Evolutionary conservation across 2,329 filamentous ascomycete genomes (phyloP), one percentile per base, ranked within the genome.

Genomic region (Coniella lustricola): DNA sequence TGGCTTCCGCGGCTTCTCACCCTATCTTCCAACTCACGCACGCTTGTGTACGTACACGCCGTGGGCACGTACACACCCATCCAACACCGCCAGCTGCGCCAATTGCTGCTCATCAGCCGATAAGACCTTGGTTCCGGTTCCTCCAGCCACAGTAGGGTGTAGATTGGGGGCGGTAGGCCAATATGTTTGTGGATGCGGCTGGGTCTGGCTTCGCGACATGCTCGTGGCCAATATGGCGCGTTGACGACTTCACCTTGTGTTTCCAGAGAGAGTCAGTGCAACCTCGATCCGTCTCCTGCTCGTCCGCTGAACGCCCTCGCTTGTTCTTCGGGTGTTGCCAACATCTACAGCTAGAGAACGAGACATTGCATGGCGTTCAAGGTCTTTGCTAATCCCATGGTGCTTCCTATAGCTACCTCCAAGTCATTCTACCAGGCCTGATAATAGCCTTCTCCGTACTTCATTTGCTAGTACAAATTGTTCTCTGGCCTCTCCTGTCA

Each of bases 341-440:
- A 13, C n/a, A n/a, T n/a, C n/a, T 40, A 9, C 16, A 14, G 43
- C 40, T 22, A 40, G 42, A 21, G 12, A 4, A 3, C 39, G 20
- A 7, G 16, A 12, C 3, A 8, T 13, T 3, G 12, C 7, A 17
- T n/a, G 13, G 21, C 14, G 22, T 16, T 9, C 7, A 9, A 3
- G 9, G 29, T 31, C 31, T 17, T 12, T 40, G 45, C 49, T 51
- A 34, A 51, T 45, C 12, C 2, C 33, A 16, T 5, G 40, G 25
- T 17, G 17, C 22, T 18, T 21, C 48, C 9, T 52, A 55, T 63
- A 91, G 87, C 65, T 90, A 87, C 65, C 77, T 95, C 46, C 84
- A 87, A 66, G 81, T 87, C 52, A 72, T 95, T 40, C 75, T 97
- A 47, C 93, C 93, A 47, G 71, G 93, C 52, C 69, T 83, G 53